Evolutionary conservation across 169 alveolate species (phyloP).

Genomic region (Plasmodium berghei): DNA sequence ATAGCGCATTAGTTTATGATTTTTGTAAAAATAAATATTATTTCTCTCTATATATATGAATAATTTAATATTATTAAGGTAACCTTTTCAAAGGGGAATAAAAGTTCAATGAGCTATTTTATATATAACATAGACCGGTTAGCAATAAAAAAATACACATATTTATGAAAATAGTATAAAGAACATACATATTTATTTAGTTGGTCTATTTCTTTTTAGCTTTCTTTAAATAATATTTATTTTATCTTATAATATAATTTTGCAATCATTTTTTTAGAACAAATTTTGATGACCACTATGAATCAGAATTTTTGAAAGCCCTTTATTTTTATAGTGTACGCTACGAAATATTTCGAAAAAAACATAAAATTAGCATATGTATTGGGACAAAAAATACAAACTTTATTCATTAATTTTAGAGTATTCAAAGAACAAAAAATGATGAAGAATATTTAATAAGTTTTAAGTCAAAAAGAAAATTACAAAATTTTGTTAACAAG

Average conservation of each 20-base stretch:
- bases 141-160: constrained; percentile 3
- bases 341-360: constrained; percentile 2
- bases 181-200: no score
- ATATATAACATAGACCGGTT: constrained; percentile 65
- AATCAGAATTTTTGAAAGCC: constrained; percentile 67
- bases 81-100: constrained; percentile 21
- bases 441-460: constrained; percentile 52
- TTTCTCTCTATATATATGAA: no score
- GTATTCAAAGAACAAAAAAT: constrained; percentile 28
- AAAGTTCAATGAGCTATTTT: constrained; percentile 42
- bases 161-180: not conserved
- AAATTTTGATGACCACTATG: constrained; percentile 46
- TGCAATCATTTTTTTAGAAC: constrained; percentile 5
- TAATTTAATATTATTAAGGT: not conserved
- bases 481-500: constrained; percentile 50
- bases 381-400: not conserved
- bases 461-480: constrained; percentile 50
- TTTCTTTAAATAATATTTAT: no score
- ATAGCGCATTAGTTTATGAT: no score
- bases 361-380: not conserved
- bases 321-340: constrained; percentile 52
- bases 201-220: no score
- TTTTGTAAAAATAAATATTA: no score
- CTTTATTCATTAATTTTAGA: not conserved
- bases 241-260: no score